phyloP scores from a whole-genome alignment of 345 rosid species.

The Salix suchowensis region DNA sequence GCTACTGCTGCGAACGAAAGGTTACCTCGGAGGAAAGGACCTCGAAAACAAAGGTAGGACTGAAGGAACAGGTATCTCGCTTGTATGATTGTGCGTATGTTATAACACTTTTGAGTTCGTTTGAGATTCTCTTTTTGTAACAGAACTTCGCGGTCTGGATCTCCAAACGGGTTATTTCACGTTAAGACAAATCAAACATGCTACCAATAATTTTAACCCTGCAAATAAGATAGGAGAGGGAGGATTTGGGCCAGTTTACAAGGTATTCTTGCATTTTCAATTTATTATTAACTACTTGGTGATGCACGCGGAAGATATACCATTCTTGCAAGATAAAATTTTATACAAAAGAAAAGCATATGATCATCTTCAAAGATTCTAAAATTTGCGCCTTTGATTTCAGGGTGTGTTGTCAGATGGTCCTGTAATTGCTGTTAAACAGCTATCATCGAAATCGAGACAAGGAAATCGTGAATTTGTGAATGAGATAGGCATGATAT shows the following conservation, averaged over 20 bases:
- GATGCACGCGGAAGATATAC: too few species aligned
- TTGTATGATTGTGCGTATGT: background rate
- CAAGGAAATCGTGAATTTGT: slow-evolving; percentile 69
- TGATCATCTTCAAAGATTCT: background rate
- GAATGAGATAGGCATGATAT: slow-evolving; percentile 66
- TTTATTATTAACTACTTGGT: background rate
- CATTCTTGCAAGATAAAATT: background rate
- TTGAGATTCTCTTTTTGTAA: background rate
- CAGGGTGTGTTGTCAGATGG: slow-evolving; percentile 61
- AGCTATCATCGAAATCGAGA: slow-evolving; percentile 62
- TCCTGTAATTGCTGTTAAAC: slow-evolving; percentile 57
- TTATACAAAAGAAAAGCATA: too few species aligned
- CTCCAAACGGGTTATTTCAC: slow-evolving; percentile 74
- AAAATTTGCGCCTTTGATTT: slow-evolving; percentile 7
- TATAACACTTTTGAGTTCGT: background rate
- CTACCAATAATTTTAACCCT: slow-evolving; percentile 65
- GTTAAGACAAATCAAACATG: slow-evolving; percentile 62
- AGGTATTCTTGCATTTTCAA: slow-evolving; percentile 38
- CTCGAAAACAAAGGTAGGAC: slow-evolving; percentile 48
- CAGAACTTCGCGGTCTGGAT: slow-evolving; percentile 61
- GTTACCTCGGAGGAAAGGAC: slow-evolving; percentile 51
- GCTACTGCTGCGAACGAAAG: slow-evolving; percentile 37
- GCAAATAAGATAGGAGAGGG: slow-evolving; percentile 86
- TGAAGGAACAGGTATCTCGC: background rate
- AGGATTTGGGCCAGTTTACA: slow-evolving; percentile 88